Evolutionary conservation across 306 rosid species (phyloP), one percentile per base, ranked within the genome.

Genomic region (Vigna mungo): DNA sequence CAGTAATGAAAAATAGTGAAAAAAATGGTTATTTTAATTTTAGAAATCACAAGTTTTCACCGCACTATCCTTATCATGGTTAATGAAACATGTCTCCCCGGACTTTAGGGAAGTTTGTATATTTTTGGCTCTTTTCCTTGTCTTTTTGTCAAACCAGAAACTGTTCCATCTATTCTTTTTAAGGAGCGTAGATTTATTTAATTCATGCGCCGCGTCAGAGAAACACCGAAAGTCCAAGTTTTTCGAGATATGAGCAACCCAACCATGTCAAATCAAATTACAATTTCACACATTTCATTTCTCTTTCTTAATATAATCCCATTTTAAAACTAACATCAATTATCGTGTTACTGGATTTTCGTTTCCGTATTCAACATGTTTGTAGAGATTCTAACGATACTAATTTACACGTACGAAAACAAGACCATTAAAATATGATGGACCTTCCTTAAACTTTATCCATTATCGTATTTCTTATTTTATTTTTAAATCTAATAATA

Each of bases 121-220:
- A 63, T 17, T 44, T 51, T 64, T 43, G 46, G 39, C 47, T 53
- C 63, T 71, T 18, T 63, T 76, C 5, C 2, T 71, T 20, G 15
- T 71, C 81, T 71, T 71, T 5, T 82, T 77, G 63, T 82, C 85
- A 82, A 82, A 71, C 60, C 32, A 20, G 64, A 82, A 70, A 70
- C 81, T 47, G 56, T 34, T 23, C 34, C 53, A 53, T 76, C 54
- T 76, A 43, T 70, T 76, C 82, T 70, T 82, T 82, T 69, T 13
- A 82, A 34, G 73, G 64, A 52, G 62, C 11, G 5, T 16, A 27
- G 1, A n/a, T 21, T 49, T 56, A 9, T 43, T 56, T 36, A 34
- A 36, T 72, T 81, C 72, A 54, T 60, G 56, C 32, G 71, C 68
- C 8, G 71, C 32, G n/a, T 65, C 37, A 80, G 72, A 72, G 74